Conservation (phyloP, 495 filamentous ascomycete genomes). For the Neurospora sp. region DNA sequence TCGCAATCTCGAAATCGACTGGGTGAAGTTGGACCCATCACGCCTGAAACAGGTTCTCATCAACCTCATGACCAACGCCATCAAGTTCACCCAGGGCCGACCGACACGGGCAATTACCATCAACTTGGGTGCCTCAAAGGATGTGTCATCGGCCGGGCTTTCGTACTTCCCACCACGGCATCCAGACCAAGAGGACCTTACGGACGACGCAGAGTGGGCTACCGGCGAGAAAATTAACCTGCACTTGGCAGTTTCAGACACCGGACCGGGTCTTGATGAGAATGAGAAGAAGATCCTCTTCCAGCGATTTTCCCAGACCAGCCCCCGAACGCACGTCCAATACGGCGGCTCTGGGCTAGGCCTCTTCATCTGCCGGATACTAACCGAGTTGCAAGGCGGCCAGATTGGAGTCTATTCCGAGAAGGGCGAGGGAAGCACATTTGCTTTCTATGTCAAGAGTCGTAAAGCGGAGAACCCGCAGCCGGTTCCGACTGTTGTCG, state of each 20-base stretch:
- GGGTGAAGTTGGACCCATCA: constrained; percentile 71
- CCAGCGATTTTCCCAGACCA: constrained; percentile 69
- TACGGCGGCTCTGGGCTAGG: constrained; percentile 80
- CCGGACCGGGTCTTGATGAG: constrained; percentile 63
- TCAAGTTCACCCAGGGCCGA: constrained; percentile 63
- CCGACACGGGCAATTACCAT: constrained; percentile 55
- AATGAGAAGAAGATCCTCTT: constrained; percentile 69
- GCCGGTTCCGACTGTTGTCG: background rate
- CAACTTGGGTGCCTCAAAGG: constrained; percentile 54
- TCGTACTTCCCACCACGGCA: constrained; percentile 48
- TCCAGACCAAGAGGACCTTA: constrained; percentile 37
- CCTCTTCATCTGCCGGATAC: constrained; percentile 66
- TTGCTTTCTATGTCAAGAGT: constrained; percentile 64
- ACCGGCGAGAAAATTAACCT: constrained; percentile 57
- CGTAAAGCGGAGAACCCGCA: constrained; percentile 18
- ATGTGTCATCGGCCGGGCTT: constrained; percentile 37
- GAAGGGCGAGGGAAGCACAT: constrained; percentile 65
- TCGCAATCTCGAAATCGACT: constrained; percentile 51
- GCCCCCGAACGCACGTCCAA: constrained; percentile 63
- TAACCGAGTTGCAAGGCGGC: constrained; percentile 75
- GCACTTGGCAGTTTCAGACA: constrained; percentile 67
- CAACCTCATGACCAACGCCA: constrained; percentile 69
- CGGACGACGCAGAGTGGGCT: constrained; percentile 55
- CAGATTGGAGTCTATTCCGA: constrained; percentile 71
- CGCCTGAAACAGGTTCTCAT: constrained; percentile 70